Conservation (phyloP, 306 rosid genomes). For the Begonia loranthoides region DNA sequence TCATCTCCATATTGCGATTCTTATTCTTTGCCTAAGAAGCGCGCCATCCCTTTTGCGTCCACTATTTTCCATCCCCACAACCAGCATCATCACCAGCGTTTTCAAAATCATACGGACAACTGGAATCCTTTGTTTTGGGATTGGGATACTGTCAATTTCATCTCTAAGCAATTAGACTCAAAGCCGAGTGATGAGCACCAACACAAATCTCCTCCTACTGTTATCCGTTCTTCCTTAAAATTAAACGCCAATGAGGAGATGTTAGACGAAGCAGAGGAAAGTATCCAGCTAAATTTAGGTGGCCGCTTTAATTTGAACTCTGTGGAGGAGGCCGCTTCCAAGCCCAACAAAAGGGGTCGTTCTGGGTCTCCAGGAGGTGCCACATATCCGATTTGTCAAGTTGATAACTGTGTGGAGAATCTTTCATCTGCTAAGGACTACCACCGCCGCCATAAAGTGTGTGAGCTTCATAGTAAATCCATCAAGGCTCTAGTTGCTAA, state of each 20-base stretch:
- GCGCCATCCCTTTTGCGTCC: conserved; percentile 40
- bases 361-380: conserved; percentile 50
- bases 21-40: conserved; percentile 36
- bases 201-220: background rate
- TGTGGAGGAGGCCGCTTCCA: conserved; percentile 14
- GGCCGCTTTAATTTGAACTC: conserved; percentile 18
- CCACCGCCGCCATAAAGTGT: conserved; percentile 82
- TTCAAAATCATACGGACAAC: conserved; percentile 15
- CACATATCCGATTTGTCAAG: conserved; percentile 77
- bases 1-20: conserved; percentile 22
- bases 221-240: background rate
- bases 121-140: conserved; percentile 68
- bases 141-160: conserved; percentile 57
- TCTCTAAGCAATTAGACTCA: conserved; percentile 22
- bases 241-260: conserved; percentile 2
- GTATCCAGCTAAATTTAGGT: conserved; percentile 48
- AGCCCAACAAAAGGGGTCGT: conserved; percentile 48
- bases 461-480: conserved; percentile 76
- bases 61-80: conserved; percentile 18
- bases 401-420: conserved; percentile 74
- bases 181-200: conserved; percentile 6
- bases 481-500: conserved; percentile 46
- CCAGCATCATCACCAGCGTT: background rate
- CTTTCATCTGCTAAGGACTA: conserved; percentile 72
- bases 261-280: conserved; percentile 14